These are phyloP conservation scores for Favolaschia claudopus DNA, from an alignment of 768 basidiomycete species.

Conservation along the genomic window DNA sequence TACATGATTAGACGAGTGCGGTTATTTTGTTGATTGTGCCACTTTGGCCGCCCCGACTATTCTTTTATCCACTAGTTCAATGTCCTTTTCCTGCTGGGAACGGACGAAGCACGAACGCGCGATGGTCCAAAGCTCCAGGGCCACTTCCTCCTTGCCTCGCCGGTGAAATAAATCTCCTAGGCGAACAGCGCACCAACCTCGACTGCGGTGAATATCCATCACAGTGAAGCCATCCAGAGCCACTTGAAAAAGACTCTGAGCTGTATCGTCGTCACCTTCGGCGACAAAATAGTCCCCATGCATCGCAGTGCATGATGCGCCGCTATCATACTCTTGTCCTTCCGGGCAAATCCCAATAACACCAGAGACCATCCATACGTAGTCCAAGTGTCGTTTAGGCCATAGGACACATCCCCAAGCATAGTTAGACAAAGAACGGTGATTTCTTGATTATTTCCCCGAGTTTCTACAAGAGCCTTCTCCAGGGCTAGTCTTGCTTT, in stretches of 20 bases:
- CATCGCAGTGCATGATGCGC: neutral
- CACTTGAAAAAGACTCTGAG: neutral
- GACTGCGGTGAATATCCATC: neutral
- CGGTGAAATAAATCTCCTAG: neutral
- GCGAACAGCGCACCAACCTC: neutral
- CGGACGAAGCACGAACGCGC: neutral
- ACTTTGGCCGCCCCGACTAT: no score
- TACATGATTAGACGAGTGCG: no score
- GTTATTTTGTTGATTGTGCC: no score
- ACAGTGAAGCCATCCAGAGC: neutral
- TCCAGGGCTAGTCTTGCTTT: neutral
- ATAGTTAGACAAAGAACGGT: constrained; percentile 7
- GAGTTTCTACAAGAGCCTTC: neutral
- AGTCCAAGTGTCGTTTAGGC: neutral
- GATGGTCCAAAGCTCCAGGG: neutral
- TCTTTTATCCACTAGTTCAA: neutral
- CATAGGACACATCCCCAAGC: neutral
- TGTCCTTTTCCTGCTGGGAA: neutral
- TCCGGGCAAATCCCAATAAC: neutral
- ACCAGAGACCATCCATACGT: neutral
- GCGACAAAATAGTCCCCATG: neutral
- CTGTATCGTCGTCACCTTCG: neutral
- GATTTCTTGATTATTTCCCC: constrained; percentile 18
- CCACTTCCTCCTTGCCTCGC: neutral
- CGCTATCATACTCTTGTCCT: neutral